Evolutionary conservation across 169 alveolate genomes (phyloP), one percentile per base, ranked within the genome.

Genomic region (Sarcocystis neurona): DNA sequence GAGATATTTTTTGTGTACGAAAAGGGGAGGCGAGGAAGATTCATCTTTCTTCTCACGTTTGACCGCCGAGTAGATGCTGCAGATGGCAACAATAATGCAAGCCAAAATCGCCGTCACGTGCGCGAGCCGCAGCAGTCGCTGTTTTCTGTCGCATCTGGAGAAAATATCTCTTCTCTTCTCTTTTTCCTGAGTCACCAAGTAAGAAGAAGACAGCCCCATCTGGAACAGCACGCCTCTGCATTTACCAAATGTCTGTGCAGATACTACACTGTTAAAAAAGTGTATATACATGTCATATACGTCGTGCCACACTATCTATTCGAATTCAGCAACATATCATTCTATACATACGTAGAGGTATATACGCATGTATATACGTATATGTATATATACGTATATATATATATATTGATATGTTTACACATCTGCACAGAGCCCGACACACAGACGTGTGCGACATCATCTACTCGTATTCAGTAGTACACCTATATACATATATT

Each of bases 31-130:
- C 23, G 66, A 15, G 66, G 66, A 53, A 53, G 30, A 15, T 53
- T 23, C 66, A 15, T 12, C 66, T 53, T 53, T 12, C 12, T 27
- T 39, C 82, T 72, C 82, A 72, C 82, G 46, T 72, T 72, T 72
- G 82, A 72, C 41, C 58, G 82, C 82, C 18, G 82, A 72, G 27
- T 72, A 72, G 58, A 39, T n/a, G 56, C 82, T 72, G 82, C 82
- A 72, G 12, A 20, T 56, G 41, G 41, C 82, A 72, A 56, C 46
- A 18, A 72, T 20, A 72, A 41, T 18, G 44, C 43, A 20, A n/a
- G 39, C 75, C 39, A 20, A 34, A 58, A 10, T 4, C 6, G 41
- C 39, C 2, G n/a, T 0, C 20, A 12, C 70, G 20, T 18, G n/a
- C 70, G 20, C 70, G 10, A 0, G 20, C 70, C n/a, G 70, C 27